Evolutionary conservation across 2,329 filamentous ascomycete species (phyloP).

Genomic region (Alternaria arborescens): DNA sequence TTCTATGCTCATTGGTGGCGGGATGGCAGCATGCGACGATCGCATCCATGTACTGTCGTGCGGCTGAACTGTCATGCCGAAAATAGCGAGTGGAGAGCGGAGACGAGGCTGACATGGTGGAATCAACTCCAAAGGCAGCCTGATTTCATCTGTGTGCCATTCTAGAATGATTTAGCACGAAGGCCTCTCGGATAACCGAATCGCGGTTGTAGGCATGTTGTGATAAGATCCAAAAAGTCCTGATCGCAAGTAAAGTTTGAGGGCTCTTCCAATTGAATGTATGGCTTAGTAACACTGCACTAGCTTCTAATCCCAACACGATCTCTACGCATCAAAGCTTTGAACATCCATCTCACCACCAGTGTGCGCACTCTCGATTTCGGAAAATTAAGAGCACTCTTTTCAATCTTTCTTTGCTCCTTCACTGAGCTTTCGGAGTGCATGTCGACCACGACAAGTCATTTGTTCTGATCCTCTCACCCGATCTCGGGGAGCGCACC

Average conservation of each 20-base stretch:
- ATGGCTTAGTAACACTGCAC: neutral
- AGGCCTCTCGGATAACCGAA: no score
- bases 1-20: neutral
- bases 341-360: neutral
- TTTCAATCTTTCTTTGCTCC: neutral
- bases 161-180: neutral
- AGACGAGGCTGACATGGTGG: neutral
- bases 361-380: neutral
- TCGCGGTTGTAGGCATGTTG: neutral
- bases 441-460: neutral
- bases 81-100: neutral
- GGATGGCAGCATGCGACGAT: neutral
- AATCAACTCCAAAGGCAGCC: neutral
- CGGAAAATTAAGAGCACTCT: neutral
- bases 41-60: neutral
- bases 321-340: neutral
- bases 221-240: neutral
- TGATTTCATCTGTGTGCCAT: neutral
- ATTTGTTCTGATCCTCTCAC: neutral
- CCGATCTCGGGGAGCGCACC: neutral
- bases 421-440: neutral
- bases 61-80: neutral
- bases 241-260: neutral
- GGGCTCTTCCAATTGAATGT: neutral
- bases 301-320: neutral